phyloP scores from a whole-genome alignment of 192 early-diverging fungal genomes.

The Phlyctochytrium planicorne region DNA sequence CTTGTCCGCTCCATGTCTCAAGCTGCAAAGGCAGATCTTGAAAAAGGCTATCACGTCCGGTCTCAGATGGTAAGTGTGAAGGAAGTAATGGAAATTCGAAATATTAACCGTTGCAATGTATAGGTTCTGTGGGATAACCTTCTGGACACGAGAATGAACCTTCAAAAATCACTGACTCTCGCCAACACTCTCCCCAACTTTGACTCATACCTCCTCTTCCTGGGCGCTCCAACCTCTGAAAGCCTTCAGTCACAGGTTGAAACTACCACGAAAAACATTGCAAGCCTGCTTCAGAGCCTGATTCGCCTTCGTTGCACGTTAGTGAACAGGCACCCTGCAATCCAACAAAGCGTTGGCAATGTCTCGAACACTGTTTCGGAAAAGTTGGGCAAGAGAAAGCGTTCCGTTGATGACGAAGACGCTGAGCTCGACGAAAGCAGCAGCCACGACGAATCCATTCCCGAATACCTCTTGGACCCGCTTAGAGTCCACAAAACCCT shows the following conservation, averaged over 20 bases:
- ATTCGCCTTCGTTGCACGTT: conserved; percentile 13
- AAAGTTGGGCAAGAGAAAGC: conserved; percentile 38
- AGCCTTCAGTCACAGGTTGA: background rate
- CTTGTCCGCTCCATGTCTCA: conserved; percentile 76
- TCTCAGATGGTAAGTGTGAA: conserved; percentile 79
- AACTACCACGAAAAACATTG: background rate
- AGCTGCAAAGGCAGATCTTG: conserved; percentile 73
- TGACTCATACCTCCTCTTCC: background rate
- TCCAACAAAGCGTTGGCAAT: conserved; percentile 18
- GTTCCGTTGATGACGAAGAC: conserved; percentile 37
- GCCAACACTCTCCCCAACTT: conserved; percentile 13
- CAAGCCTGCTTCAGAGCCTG: conserved; percentile 6
- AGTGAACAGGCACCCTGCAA: conserved; percentile 27
- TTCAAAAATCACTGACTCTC: conserved; percentile 9
- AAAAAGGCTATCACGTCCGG: conserved; percentile 89
- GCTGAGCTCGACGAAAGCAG: background rate
- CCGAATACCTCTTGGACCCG: too few species aligned
- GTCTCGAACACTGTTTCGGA: conserved; percentile 28
- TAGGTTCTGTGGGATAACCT: conserved; percentile 30
- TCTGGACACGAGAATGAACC: conserved; percentile 15
- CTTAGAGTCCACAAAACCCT: too few species aligned
- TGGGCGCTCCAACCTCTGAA: background rate
- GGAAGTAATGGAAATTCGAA: too few species aligned
- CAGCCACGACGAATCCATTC: too few species aligned
- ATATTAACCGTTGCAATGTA: too few species aligned